A percentile compares a stretch with the other conserved stretches of the same genome.
phyloP scores from a whole-genome alignment of 73 alveolate species.

The Halteria grandinella region DNA sequence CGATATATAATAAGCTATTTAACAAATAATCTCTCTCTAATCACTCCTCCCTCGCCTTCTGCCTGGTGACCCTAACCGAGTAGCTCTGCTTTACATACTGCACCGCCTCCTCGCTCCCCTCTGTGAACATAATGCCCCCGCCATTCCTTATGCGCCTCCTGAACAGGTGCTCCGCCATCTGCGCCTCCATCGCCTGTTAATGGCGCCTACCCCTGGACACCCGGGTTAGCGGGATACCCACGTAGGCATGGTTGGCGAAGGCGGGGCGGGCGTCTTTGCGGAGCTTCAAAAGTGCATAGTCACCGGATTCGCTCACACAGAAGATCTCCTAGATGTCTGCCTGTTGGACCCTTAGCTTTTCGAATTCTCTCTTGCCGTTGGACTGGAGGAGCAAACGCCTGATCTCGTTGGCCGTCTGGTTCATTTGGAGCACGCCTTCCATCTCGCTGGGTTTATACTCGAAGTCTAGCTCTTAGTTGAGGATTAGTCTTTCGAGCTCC shows the following conservation, averaged over 20 bases:
- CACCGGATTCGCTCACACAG: neutral
- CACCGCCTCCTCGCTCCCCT: neutral
- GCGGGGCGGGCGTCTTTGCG: neutral
- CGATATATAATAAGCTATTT: no score
- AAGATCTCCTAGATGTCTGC: slow-evolving; percentile 1
- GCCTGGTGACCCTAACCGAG: slow-evolving; percentile 6
- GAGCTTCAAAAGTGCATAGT: neutral
- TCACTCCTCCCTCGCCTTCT: neutral
- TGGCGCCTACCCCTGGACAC: neutral
- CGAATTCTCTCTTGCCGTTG: neutral
- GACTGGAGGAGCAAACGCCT: neutral
- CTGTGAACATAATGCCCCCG: neutral
- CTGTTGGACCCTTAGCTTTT: neutral
- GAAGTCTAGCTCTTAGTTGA: neutral
- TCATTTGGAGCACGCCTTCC: slow-evolving; percentile 16
- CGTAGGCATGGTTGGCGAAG: neutral
- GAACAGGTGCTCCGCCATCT: neutral
- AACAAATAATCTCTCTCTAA: neutral
- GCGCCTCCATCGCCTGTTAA: neutral
- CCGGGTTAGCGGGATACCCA: neutral
- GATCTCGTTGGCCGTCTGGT: slow-evolving; percentile 2
- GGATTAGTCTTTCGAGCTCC: slow-evolving; percentile 5
- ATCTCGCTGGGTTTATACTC: slow-evolving; percentile 23
- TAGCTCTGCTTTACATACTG: neutral
- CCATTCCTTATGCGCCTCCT: neutral